Evolutionary conservation across 2,329 filamentous ascomycete genomes (phyloP), one percentile per base, ranked within the genome.

Genomic region (Diplodia corticola): DNA sequence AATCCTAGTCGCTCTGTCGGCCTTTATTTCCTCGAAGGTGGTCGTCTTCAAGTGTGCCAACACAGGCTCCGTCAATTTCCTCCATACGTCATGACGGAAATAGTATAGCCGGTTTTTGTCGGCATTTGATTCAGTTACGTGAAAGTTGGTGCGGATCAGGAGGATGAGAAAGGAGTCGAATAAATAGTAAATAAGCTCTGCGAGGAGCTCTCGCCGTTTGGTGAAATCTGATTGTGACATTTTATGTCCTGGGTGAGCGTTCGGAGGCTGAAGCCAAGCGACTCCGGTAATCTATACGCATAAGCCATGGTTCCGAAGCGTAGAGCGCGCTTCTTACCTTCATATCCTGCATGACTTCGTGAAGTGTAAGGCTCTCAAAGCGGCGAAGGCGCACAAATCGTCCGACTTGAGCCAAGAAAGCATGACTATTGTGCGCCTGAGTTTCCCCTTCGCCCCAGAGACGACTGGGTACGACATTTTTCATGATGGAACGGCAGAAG

Each of bases 81-180:
- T 87, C 95, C 95, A 99, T 10, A 95, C 83, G 76, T 99, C 95
- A 70, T 99, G 95, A 4, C 94, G 90, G 75, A 97, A 98, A 79
- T 92, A 99, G 77, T 96, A 97, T 0, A 98, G 80, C 30, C 88
- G 87, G 71, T 95, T 92, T 17, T 90, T 88, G 73, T 97, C 88
- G 1, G 83, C 82, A 69, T 88, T 93, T 0, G 93, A 95, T 76
- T 99, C 95, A 0, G 95, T 99, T 44, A 97, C 91, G 74, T 98
- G 94, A 73, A 99, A 99, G 73, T 95, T 93, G 69, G 87, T 88
- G 37, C 91, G 88, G 55, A 98, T 85, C 7, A 99, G 83, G 10
- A 95, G 94, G 71, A 98, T 91, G 65, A 99, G 75, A 24, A 97
- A 83, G 0, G 93, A 97, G 77, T 99, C 95, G 72, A 99, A 95